Evolutionary conservation across 2,329 filamentous ascomycete genomes (phyloP).

Genomic region (Tolypocladium endophyticum): DNA sequence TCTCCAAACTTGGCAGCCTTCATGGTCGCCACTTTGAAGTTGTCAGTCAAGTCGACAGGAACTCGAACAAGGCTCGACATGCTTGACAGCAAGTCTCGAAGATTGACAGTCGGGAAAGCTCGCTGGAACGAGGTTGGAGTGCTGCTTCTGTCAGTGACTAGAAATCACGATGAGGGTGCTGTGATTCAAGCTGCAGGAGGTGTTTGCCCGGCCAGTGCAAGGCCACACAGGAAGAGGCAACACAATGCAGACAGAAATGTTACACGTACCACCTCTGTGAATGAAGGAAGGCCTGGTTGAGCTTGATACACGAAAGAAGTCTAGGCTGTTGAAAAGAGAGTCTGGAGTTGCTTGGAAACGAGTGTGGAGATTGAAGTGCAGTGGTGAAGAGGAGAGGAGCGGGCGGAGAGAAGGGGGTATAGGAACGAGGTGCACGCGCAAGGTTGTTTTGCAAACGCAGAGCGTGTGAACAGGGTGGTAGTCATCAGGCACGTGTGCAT

Average conservation of each 20-base stretch:
- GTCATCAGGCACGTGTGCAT: not conserved
- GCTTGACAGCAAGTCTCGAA: slow-evolving; percentile 8
- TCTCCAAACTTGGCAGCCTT: slow-evolving; percentile 16
- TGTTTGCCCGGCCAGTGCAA: not conserved
- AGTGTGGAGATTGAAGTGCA: slow-evolving; percentile 1
- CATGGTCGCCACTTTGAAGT: slow-evolving; percentile 14
- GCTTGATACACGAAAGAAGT: not conserved
- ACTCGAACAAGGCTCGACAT: not conserved
- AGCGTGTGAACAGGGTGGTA: not conserved
- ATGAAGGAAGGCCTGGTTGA: not conserved
- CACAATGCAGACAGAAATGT: not conserved
- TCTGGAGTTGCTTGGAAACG: not conserved
- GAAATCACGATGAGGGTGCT: not conserved
- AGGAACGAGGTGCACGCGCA: not conserved
- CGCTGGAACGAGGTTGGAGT: not conserved
- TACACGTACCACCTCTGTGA: not conserved
- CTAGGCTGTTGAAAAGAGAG: not conserved
- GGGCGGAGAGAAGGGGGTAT: not conserved
- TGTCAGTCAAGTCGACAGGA: slow-evolving; percentile 7
- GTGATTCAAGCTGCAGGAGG: not conserved
- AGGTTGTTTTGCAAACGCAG: not conserved
- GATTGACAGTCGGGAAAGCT: not conserved
- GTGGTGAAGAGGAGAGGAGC: not conserved
- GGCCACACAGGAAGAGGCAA: not conserved
- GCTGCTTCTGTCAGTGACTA: not conserved